Percentiles rank a stretch among this genome's conserved stretches.
Evolutionary conservation across 2,329 filamentous ascomycete genomes (phyloP).

Genomic region (Bretziella fagacearum): DNA sequence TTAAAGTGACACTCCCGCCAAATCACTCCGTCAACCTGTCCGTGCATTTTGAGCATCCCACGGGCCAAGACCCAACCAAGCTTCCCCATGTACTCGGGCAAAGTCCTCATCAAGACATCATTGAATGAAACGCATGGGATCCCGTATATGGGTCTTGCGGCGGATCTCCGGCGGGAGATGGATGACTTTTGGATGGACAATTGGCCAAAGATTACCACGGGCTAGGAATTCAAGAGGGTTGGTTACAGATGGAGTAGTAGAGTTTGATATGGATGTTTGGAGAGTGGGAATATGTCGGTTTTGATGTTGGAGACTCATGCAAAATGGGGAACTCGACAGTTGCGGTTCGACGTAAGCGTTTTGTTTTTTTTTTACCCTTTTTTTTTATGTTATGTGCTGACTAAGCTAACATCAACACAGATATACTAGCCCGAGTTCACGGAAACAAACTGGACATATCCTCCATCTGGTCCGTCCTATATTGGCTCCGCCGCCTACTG

Average conservation of each 20-base stretch:
- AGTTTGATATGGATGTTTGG: slow-evolving; percentile 9
- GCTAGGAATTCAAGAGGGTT: background rate
- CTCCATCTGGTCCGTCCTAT: slow-evolving; percentile 24
- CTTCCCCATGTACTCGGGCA: slow-evolving; percentile 30
- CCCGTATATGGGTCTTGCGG: slow-evolving; percentile 21
- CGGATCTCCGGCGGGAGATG: slow-evolving; percentile 6
- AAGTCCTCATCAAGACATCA: slow-evolving; percentile 25
- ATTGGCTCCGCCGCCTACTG: slow-evolving; percentile 24
- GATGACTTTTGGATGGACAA: slow-evolving; percentile 9
- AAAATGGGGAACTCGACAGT: slow-evolving; percentile 14
- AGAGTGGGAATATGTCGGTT: slow-evolving; percentile 8
- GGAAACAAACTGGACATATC: slow-evolving; percentile 27
- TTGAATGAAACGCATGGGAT: slow-evolving; percentile 27
- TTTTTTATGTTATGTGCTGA: background rate
- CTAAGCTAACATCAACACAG: background rate
- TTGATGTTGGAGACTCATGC: slow-evolving; percentile 7
- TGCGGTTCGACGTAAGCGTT: slow-evolving; percentile 15
- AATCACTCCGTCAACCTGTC: slow-evolving; percentile 9
- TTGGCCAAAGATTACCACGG: slow-evolving; percentile 5
- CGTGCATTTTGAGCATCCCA: slow-evolving; percentile 19
- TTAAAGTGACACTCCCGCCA: background rate
- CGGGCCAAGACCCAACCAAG: slow-evolving; percentile 18
- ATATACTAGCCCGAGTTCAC: slow-evolving; percentile 24
- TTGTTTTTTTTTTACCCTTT: background rate
- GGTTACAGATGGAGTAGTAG: background rate